Base-by-base conservation (phyloP, 2,329 filamentous ascomycete genomes). In the Stylonectria norvegica region DNA sequence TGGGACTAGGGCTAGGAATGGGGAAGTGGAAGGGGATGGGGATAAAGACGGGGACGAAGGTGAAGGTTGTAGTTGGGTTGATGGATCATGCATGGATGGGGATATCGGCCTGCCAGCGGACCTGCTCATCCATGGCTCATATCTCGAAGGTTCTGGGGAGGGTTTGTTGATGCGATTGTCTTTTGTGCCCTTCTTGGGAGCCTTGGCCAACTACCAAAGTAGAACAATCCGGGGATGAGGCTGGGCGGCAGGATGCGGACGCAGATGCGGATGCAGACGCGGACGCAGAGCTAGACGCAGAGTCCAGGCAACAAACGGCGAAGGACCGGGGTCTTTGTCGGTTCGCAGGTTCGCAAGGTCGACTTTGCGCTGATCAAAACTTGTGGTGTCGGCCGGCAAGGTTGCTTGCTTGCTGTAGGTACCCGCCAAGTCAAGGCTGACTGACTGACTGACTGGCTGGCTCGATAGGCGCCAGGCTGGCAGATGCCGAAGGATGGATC, bases 81-180 rank as follows among this genome's bases (percentile, higher is more conserved):
- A 41, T 42, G 47, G 53, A 53, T 62, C 53, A 62, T 45, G 49
- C 50, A 45, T 49, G 56, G 49, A 58, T 57, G 48, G 53, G 54
- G 43, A 52, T 56, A 47, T 58, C 57, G 56, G 53, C 55, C 56
- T 51, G 55, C 50, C 50, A 62, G 43, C 53, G 56, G 53, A 60
- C 49, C 49, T 54, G 56, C 57, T 62, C 52, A 60, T 60, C 60
- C 60, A 63, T 63, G 49, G 57, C 53, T 56, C 55, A 57, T 57
- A 31, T 57, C 52, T 38, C 39, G 47, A 42, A 38, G 16, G 34
- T 31, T 16, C 23, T 19, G 30, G 20, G 39, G 33, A 29, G 30
- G 34, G 22, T 37, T 22, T 5, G 15, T 28, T 22, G 50, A 52
- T 16, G 11, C n/a, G n/a, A n/a, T n/a, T n/a, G n/a, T n/a, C n/a